These are phyloP conservation scores for Rostrohypoxylon terebratum DNA, from an alignment of 495 filamentous ascomycete genomes.

Conservation along the genomic window DNA sequence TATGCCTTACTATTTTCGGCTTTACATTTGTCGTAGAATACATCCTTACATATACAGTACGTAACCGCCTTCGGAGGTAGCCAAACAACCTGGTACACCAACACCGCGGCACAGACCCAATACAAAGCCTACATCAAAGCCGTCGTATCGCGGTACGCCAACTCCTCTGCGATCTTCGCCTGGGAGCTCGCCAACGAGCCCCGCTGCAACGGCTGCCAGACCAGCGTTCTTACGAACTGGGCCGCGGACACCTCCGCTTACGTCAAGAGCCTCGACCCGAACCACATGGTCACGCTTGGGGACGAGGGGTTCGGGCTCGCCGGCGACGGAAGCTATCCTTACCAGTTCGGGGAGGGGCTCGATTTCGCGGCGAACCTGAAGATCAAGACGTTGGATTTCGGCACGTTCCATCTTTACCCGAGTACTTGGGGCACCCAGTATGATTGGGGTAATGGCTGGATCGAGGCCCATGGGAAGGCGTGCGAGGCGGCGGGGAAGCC, in stretches of 20 bases:
- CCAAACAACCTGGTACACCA: slow-evolving; percentile 49
- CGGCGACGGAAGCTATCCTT: slow-evolving; percentile 69
- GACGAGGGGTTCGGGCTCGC: slow-evolving; percentile 65
- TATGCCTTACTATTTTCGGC: background rate
- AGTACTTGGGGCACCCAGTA: slow-evolving; percentile 58
- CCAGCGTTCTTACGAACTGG: slow-evolving; percentile 59
- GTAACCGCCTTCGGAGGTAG: slow-evolving; percentile 66
- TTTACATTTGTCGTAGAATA: background rate
- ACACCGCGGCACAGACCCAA: slow-evolving; percentile 42
- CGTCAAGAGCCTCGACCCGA: slow-evolving; percentile 63
- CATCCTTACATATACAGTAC: slow-evolving; percentile 55
- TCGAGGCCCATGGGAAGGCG: slow-evolving; percentile 68
- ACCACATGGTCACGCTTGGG: slow-evolving; percentile 65
- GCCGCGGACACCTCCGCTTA: slow-evolving; percentile 59
- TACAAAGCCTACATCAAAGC: slow-evolving; percentile 65
- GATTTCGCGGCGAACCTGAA: slow-evolving; percentile 71
- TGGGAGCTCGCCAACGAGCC: slow-evolving; percentile 70
- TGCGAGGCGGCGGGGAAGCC: slow-evolving; percentile 70
- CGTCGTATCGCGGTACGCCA: slow-evolving; percentile 63
- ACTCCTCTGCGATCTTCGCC: slow-evolving; percentile 62
- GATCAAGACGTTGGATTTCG: slow-evolving; percentile 72
- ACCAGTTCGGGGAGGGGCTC: slow-evolving; percentile 68
- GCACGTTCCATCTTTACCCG: slow-evolving; percentile 75
- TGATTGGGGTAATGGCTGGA: slow-evolving; percentile 67
- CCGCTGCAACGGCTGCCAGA: slow-evolving; percentile 58